These are phyloP conservation scores for Penicillium lividum DNA, from an alignment of 495 filamentous ascomycete genomes.

Conservation along the genomic window DNA sequence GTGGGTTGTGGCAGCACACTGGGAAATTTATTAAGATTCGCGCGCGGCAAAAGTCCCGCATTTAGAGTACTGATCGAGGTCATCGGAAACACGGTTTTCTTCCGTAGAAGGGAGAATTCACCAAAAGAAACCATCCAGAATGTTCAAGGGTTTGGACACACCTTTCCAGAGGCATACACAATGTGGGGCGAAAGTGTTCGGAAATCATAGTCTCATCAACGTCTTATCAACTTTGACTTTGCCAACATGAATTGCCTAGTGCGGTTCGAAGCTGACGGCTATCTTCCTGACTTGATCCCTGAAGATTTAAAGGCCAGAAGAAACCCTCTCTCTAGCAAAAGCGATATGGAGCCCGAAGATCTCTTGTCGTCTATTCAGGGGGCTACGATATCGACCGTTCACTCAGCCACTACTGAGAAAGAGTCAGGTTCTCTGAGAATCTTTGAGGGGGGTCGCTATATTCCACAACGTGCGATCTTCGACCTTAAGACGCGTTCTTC, in stretches of 20 bases:
- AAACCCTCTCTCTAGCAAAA: not conserved
- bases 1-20: conserved; percentile 64
- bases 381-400: not conserved
- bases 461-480: conserved; percentile 54
- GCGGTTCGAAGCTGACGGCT: conserved; percentile 65
- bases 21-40: conserved; percentile 57
- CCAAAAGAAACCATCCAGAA: conserved; percentile 52
- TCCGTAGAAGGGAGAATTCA: conserved; percentile 59
- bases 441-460: conserved; percentile 7
- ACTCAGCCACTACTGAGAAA: not conserved
- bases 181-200: conserved; percentile 52
- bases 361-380: conserved; percentile 9
- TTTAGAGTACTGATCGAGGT: conserved; percentile 64
- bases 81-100: conserved; percentile 61
- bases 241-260: conserved; percentile 55
- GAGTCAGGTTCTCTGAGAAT: conserved; percentile 8
- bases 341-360: conserved; percentile 5
- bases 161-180: conserved; percentile 66
- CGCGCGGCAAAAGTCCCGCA: conserved; percentile 40
- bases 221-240: conserved; percentile 60
- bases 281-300: conserved; percentile 31
- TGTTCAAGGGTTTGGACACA: conserved; percentile 62
- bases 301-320: not conserved
- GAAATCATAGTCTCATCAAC: conserved; percentile 61
- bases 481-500: conserved; percentile 66